Evolutionary conservation across 2,329 filamentous ascomycete genomes (phyloP), one percentile per base, ranked within the genome.

Genomic region (Phyllosticta paracitricarpa): DNA sequence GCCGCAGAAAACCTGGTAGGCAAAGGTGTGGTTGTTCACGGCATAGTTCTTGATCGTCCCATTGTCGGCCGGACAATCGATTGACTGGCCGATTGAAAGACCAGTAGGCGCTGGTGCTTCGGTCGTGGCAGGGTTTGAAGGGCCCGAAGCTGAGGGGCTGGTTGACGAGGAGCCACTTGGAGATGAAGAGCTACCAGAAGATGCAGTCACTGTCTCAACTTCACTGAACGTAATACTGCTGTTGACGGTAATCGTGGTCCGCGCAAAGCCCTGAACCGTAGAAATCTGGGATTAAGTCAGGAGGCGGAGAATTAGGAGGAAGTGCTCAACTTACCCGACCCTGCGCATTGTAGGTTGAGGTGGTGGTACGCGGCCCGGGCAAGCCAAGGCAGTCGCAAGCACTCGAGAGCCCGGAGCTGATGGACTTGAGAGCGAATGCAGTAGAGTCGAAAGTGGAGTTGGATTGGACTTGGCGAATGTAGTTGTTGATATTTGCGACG

Each of bases 311-410:
- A 9, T 40, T 24, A n/a, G 14, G 14, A 9, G 3, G 9, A 8
- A 8, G 7, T 5, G n/a, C 25, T 22, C 10, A 7, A 26, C 70
- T 57, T 67, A 73, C 71, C 3, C 62, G 63, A 35, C 67, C 58
- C 48, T 66, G 65, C 22, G 68, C 65, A n/a, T 68, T 66, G 56
- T 65, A 66, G 6, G 66, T 70, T 2, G 56, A 35, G 1, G 70
- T 72, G 12, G 66, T 64, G 3, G 70, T 71, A 25, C 17, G n/a
- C n/a, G 67, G 65, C 0, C 67, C 70, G 8, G 71, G 70, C 10
- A 70, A 66, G 63, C 68, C 65, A 54, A 68, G 65, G 60, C 70
- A 72, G 4, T 66, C 67, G 63, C 71, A 73, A 24, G 70, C 71
- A 35, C 64, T 70, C 0, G 68, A 68, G 9, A 72, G 58, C 2